Evolutionary conservation across 1,139 yeast species (phyloP).

Genomic region (Taiozyma sp.): DNA sequence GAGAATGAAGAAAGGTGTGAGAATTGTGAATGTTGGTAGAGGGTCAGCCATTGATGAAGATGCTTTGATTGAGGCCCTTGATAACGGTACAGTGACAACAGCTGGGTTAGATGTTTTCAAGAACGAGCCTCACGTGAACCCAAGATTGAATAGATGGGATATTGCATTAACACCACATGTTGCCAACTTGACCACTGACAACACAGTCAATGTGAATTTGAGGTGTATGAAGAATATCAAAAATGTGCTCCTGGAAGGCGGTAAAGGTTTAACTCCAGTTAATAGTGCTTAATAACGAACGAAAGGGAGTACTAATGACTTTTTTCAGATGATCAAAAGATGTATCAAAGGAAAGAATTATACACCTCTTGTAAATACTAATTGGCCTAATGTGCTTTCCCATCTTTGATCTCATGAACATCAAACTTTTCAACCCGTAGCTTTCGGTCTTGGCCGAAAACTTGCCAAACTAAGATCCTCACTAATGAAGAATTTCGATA

Average conservation of each 20-base stretch:
- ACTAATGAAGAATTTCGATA: too few relatives aligned
- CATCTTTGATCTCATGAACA: too few relatives aligned
- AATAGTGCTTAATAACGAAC: slow-evolving; percentile 3
- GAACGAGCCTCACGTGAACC: slow-evolving; percentile 55
- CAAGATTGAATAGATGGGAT: slow-evolving; percentile 52
- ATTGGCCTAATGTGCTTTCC: not conserved
- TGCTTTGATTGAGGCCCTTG: slow-evolving; percentile 63
- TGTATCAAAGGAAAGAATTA: not conserved
- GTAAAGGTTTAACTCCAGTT: slow-evolving; percentile 24
- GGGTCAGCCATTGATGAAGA: slow-evolving; percentile 70
- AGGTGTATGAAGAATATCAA: slow-evolving; percentile 45
- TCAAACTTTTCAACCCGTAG: too few relatives aligned
- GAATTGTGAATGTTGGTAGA: slow-evolving; percentile 75
- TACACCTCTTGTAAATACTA: not conserved
- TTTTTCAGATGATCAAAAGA: not conserved
- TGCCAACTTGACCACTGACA: slow-evolving; percentile 60
- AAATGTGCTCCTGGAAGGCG: slow-evolving; percentile 31
- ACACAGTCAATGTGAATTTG: slow-evolving; percentile 37
- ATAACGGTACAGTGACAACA: slow-evolving; percentile 58
- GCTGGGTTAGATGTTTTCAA: slow-evolving; percentile 82
- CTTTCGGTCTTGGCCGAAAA: too few relatives aligned
- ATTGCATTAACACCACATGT: slow-evolving; percentile 72
- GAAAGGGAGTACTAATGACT: not conserved
- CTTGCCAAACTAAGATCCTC: too few relatives aligned
- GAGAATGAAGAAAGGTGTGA: slow-evolving; percentile 45